Evolutionary conservation across 169 alveolate species (phyloP).

Genomic region (Plasmodium falciparum): DNA sequence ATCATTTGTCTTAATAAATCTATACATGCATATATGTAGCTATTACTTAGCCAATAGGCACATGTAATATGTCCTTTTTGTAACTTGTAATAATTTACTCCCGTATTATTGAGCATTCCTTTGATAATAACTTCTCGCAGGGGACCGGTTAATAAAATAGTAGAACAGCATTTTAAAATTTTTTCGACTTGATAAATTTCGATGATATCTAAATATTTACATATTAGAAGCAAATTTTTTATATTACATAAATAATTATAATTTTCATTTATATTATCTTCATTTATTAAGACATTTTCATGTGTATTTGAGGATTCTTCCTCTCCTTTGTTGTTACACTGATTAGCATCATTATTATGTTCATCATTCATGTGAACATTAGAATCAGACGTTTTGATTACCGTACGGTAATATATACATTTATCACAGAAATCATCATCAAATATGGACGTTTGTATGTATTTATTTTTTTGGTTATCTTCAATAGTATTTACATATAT

Average conservation of each 20-base stretch:
- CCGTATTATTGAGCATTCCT: conserved; percentile 66
- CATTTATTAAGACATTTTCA: conserved; percentile 45
- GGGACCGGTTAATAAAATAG: conserved; percentile 53
- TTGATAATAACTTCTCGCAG: conserved; percentile 64
- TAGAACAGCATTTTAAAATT: conserved; percentile 46
- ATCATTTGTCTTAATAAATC: conserved; percentile 67
- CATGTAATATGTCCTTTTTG: conserved; percentile 73
- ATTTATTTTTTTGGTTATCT: conserved; percentile 31
- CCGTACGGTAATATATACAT: conserved; percentile 48
- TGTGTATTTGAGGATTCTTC: background rate
- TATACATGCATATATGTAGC: conserved; percentile 58
- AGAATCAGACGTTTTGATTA: background rate
- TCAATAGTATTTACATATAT: conserved; percentile 26
- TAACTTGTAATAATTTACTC: conserved; percentile 66
- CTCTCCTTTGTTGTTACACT: background rate
- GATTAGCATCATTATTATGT: background rate
- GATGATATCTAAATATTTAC: conserved; percentile 63
- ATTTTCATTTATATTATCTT: conserved; percentile 73
- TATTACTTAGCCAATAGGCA: conserved; percentile 72
- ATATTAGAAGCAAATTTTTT: conserved; percentile 49
- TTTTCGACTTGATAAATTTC: conserved; percentile 71
- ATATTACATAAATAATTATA: conserved; percentile 64
- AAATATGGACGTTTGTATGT: conserved; percentile 23
- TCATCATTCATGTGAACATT: too few relatives aligned
- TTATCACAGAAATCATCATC: conserved; percentile 62